Evolutionary conservation across 2,329 filamentous ascomycete species (phyloP), one percentile per base, ranked within the genome.

Genomic region (Pleomassaria siparia): DNA sequence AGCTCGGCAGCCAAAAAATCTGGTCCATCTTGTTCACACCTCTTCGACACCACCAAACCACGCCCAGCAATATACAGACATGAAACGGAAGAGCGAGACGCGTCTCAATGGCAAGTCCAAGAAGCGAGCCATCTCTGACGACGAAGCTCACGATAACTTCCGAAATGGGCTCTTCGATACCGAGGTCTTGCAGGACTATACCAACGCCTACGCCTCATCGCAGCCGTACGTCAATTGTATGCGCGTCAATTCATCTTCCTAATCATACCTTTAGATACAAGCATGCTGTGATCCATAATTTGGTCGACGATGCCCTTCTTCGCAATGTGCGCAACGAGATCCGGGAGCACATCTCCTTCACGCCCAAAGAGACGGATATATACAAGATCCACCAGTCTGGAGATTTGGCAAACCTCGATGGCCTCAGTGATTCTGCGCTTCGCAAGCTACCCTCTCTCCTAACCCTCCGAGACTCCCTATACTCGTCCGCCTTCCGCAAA

Each of bases 321-420:
- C 91, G 91, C 63, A 80, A 83, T 46, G 94, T 99, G 50, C 91
- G 94, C 67, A 76, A 81, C 64, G 94, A 99, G 75, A 92, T 97
- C 71, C 86, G 87, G 71, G 80, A 87, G 59, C 91, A 96, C 67
- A 88, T 99, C 58, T 86, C 89, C 58, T 99, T 99, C 76, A 96
- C 94, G 11, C 91, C 91, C 61, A 99, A 99, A 73, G 94, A 99
- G 74, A 99, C 94, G 40, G 94, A 99, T 71, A 99, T 99, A 62
- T 99, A 99, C 82, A 96, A 95, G 74, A 97, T 99, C 67, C 91
- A 96, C 80, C 94, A 99, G 77, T 97, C 92, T 4, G 94, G 94
- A 56, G 94, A 99, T 70, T 81, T 99, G 26, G 94, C 94, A 39
- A 99, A 99, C 73, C 84, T 99, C 49, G 92, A 96, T 72, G 94